A percentile compares a stretch with the other conserved stretches of the same genome.
Evolutionary conservation across 805 yeast species (phyloP).

Genomic region (Aciculoconidium aculeatum): DNA sequence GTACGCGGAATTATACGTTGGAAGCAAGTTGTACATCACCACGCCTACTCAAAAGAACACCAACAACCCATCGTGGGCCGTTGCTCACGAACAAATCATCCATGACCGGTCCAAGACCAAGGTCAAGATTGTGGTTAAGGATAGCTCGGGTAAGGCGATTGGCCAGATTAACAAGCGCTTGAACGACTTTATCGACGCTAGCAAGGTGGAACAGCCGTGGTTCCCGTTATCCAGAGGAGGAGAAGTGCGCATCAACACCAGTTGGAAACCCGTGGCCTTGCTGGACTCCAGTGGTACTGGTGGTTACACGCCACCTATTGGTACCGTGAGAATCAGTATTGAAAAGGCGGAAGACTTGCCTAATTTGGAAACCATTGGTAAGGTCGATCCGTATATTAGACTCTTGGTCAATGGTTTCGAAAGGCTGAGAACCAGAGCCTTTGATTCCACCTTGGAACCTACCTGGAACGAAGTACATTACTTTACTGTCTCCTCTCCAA

Average conservation of each 20-base stretch:
- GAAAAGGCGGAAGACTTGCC: conserved; percentile 68
- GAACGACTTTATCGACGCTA: conserved; percentile 66
- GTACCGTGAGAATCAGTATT: conserved; percentile 73
- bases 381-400: conserved; percentile 86
- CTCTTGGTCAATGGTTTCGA: conserved; percentile 71
- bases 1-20: conserved; percentile 65
- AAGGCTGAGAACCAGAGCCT: conserved; percentile 69
- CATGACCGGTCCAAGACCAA: conserved; percentile 67
- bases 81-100: conserved; percentile 59
- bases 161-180: conserved; percentile 56
- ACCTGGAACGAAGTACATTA: conserved; percentile 80
- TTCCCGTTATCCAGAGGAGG: conserved; percentile 71
- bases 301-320: conserved; percentile 92
- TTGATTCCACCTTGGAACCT: conserved; percentile 67
- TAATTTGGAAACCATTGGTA: conserved; percentile 85
- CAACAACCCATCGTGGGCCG: conserved; percentile 63
- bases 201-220: conserved; percentile 75
- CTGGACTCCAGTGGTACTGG: conserved; percentile 61
- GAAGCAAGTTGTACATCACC: conserved; percentile 52
- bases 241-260: conserved; percentile 59
- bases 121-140: conserved; percentile 60
- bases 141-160: conserved; percentile 48
- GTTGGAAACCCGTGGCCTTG: conserved; percentile 84
- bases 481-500: conserved; percentile 74
- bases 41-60: conserved; percentile 56